Evolutionary conservation across 768 basidiomycete species (phyloP).

Genomic region (Clathrus columnatus): DNA sequence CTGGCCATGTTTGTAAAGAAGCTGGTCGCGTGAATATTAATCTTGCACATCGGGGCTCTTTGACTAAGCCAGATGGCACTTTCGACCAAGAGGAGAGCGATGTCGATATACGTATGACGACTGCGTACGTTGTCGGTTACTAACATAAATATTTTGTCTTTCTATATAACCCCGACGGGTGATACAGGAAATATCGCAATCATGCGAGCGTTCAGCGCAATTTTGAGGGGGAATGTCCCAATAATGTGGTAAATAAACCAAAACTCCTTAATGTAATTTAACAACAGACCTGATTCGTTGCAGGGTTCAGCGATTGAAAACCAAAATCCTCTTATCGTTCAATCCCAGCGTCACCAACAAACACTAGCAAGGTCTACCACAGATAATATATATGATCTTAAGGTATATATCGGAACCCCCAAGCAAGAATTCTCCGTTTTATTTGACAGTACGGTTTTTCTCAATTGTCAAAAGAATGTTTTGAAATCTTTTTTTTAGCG

Average conservation of each 20-base stretch:
- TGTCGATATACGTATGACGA: conserved; percentile 17
- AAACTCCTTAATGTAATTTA: too few species aligned
- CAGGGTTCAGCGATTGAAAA: conserved; percentile 27
- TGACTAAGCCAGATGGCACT: conserved; percentile 22
- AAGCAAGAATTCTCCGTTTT: conserved; percentile 28
- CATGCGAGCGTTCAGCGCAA: conserved; percentile 29
- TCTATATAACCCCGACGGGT: not conserved
- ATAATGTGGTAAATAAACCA: not conserved
- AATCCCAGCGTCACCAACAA: conserved; percentile 18
- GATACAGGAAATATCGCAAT: conserved; percentile 31
- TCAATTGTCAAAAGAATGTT: not conserved
- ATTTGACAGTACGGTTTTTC: conserved; percentile 25
- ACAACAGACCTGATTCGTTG: too few species aligned
- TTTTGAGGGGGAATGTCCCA: conserved; percentile 14
- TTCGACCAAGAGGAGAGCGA: conserved; percentile 24
- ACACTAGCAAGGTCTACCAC: conserved; percentile 22
- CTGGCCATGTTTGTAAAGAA: conserved; percentile 9
- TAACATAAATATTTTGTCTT: not conserved
- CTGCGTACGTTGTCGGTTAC: conserved; percentile 21
- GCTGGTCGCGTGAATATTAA: conserved; percentile 18
- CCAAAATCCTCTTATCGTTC: too few species aligned
- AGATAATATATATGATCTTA: conserved; percentile 18
- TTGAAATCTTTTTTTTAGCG: too few species aligned
- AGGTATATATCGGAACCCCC: conserved; percentile 31
- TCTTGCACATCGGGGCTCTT: conserved; percentile 17